A percentile compares a stretch with the other conserved stretches of the same genome.
Conservation (phyloP, 805 yeast species). For the Isabelozyma gotoi region DNA sequence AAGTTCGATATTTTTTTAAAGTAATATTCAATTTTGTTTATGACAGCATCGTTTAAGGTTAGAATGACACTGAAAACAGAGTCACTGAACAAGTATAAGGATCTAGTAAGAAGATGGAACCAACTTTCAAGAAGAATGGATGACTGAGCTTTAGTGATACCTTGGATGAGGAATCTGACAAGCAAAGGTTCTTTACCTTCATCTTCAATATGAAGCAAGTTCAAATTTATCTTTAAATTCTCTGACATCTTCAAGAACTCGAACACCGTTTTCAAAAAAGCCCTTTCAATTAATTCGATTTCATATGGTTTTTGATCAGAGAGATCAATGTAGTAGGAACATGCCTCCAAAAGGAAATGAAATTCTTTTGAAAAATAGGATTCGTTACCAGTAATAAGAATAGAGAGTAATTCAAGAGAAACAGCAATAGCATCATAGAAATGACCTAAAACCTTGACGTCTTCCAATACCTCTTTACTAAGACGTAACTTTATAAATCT, state of each 20-base stretch:
- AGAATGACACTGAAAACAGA: slow-evolving; percentile 56
- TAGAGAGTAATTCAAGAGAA: slow-evolving; percentile 42
- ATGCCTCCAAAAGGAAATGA: slow-evolving; percentile 36
- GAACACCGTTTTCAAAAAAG: slow-evolving; percentile 26
- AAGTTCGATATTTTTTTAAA: slow-evolving; percentile 25
- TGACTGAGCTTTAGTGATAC: slow-evolving; percentile 45
- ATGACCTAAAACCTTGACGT: slow-evolving; percentile 11
- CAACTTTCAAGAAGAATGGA: slow-evolving; percentile 46
- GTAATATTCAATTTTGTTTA: slow-evolving; percentile 34
- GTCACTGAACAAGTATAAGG: slow-evolving; percentile 50
- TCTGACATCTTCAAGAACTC: slow-evolving; percentile 31
- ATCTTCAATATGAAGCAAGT: slow-evolving; percentile 29
- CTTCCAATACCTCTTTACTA: slow-evolving; percentile 15
- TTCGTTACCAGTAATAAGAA: slow-evolving; percentile 59
- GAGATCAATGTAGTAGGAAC: slow-evolving; percentile 20
- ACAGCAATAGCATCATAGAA: slow-evolving; percentile 29
- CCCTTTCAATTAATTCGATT: slow-evolving; percentile 28
- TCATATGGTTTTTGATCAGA: slow-evolving; percentile 9
- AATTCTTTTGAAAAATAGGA: slow-evolving; percentile 47
- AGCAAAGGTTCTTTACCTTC: slow-evolving; percentile 28
- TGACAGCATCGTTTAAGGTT: slow-evolving; percentile 52
- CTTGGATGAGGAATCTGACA: slow-evolving; percentile 48
- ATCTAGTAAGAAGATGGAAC: slow-evolving; percentile 50
- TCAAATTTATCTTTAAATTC: slow-evolving; percentile 22
- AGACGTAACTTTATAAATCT: slow-evolving; percentile 42